Evolutionary conservation across 2,329 filamentous ascomycete species (phyloP), one percentile per base, ranked within the genome.

Genomic region (Aspergillus sojae): DNA sequence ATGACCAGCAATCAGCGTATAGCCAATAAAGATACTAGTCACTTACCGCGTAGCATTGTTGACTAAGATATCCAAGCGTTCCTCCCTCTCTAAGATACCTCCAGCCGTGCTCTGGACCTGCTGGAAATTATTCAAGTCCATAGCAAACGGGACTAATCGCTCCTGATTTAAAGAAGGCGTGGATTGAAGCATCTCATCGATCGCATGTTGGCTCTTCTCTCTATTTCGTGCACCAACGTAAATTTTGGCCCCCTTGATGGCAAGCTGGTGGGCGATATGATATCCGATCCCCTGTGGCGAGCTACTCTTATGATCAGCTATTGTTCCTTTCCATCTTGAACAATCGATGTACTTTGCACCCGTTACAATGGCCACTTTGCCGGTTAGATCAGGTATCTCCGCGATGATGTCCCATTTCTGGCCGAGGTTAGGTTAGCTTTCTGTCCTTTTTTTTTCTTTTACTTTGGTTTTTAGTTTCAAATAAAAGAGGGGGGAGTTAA

Each of bases 401-500:
- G 54, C 54, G 3, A 57, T 7, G 23, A 57, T 45, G 34, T 57
- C 54, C 54, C 54, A 43, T 43, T 57, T 43, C 54, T 57, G 10
- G 54, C 3, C 12, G 14, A 4, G 2, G 14, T 26, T 0, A 6
- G 4, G 11, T 48, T 48, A 48, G 45, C 45, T 26, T 48, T 28
- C 14, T 43, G 19, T 26, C 14, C 16, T 16, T 0, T 7, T 19
- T 19, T 21, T 28, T 12, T 16, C 21, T n/a, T 21, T 21, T 26
- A 26, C 9, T 21, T 16, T 12, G 5, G 21, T 23, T 12, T 14
- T 9, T 5, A 5, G 23, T 28, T 12, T 12, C 5, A 16, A 36
- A 16, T 6, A 5, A 14, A 36, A 2, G 3, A 3, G 23, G 4
- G 14, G 14, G 12, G 14, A 5, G 1, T 12, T 34, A 12, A 11